Base-by-base conservation (phyloP, 2,329 filamentous ascomycete genomes). In the Stagonosporopsis cucurbitacearum region DNA sequence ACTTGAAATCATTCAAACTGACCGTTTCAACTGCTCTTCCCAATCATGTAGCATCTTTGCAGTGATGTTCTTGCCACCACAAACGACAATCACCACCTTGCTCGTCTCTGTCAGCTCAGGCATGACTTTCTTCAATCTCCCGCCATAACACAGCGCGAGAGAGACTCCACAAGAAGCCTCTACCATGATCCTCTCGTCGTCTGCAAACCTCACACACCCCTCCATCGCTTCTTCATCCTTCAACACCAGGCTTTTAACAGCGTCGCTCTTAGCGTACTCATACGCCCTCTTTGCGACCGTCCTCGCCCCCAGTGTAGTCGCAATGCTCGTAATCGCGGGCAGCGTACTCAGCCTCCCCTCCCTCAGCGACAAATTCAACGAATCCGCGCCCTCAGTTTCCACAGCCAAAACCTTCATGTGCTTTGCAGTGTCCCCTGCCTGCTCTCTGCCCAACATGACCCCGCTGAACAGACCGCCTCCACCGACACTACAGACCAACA, bases 161-260 rank as follows among this genome's bases (percentile, higher is more conserved):
- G 86, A 88, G 2, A 93, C 91, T 0, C 92, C 92, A 73, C 93
- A 96, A 0, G 91, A 86, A 36, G 87, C 80, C 78, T 97, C 93
- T 2, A 96, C 90, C 44, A 96, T 78, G 43, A 92, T 78, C 30
- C 88, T 79, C 63, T 92, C 90, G 58, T 96, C 91, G 59, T 96
- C 88, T 11, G 90, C 87, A 64, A 96, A 88, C 25, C 84, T 80
- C 60, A 88, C 85, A 50, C 88, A 89, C 6, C 87, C 91, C 72
- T 87, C 83, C 23, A 89, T 91, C 0, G 93, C 92, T 67, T 94
- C 90, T 2, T 84, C 85, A 66, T 95, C 90, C 4, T 79, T 82
- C 20, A 94, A 79, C 0, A 91, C 87, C 4, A 84, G 76, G 60
- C 83, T 88, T 41, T 79, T 79, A 17, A 88, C 82, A 32, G 77